Evolutionary conservation across 257 asterid species (phyloP).

Genomic region (Ophiorrhiza pumila): DNA sequence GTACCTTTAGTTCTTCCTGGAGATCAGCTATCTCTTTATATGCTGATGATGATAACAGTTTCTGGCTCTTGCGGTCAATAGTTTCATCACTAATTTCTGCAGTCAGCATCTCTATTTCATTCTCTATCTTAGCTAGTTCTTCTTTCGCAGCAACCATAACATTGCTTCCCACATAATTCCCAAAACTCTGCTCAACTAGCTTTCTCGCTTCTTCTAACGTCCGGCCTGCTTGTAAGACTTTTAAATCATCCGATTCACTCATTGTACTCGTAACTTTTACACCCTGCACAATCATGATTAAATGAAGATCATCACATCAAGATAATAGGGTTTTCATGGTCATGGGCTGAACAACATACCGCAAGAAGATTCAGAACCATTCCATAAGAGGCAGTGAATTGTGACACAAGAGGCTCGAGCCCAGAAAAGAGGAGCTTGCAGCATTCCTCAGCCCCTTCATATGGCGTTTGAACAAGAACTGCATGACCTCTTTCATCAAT

Average conservation of each 20-base stretch:
- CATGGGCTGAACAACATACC: slow-evolving; percentile 41
- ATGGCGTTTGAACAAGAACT: slow-evolving; percentile 83
- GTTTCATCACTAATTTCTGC: slow-evolving; percentile 87
- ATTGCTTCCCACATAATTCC: slow-evolving; percentile 96
- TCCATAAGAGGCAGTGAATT: slow-evolving; percentile 96
- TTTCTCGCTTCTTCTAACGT: slow-evolving; percentile 93
- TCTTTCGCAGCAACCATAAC: slow-evolving; percentile 97
- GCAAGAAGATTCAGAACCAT: slow-evolving; percentile 98
- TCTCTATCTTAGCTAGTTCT: slow-evolving; percentile 75
- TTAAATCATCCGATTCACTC: slow-evolving; percentile 48
- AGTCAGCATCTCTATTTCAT: slow-evolving; percentile 69
- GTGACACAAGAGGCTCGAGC: slow-evolving; percentile 91
- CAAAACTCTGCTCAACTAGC: slow-evolving; percentile 96
- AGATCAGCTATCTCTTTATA: slow-evolving; percentile 80
- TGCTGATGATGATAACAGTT: slow-evolving; percentile 55
- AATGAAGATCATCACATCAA: slow-evolving; percentile 19
- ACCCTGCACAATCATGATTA: slow-evolving; percentile 57
- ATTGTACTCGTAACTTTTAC: slow-evolving; percentile 65
- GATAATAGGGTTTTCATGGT: slow-evolving; percentile 19
- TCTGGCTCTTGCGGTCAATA: slow-evolving; percentile 70
- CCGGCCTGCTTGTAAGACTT: slow-evolving; percentile 65
- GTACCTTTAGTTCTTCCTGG: slow-evolving; percentile 84
- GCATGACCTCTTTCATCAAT: slow-evolving; percentile 90
- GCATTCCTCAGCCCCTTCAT: slow-evolving; percentile 94
- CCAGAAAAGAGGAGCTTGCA: slow-evolving; percentile 94